A percentile compares a stretch with the other conserved stretches of the same genome.
These are phyloP conservation scores for Scytalidium lignicola DNA, from an alignment of 2,329 filamentous ascomycete genomes.

Conservation along the genomic window DNA sequence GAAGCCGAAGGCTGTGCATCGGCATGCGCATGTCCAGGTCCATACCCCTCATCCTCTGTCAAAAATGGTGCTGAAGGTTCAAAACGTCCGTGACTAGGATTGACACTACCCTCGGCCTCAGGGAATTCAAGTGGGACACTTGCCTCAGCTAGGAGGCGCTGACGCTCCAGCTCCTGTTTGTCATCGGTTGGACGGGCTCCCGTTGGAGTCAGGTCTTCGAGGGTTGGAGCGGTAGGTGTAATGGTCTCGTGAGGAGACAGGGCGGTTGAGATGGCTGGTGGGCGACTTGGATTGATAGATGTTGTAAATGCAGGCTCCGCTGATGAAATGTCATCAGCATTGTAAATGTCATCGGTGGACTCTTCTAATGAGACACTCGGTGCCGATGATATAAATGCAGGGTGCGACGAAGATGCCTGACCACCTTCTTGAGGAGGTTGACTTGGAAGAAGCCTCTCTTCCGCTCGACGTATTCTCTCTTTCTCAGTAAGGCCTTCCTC, in stretches of 20 bases:
- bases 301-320: slow-evolving; percentile 9
- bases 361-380: slow-evolving; percentile 23
- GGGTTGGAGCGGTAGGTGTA: slow-evolving; percentile 16
- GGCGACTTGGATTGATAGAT: slow-evolving; percentile 10
- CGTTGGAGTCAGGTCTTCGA: slow-evolving; percentile 18
- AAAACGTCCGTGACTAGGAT: slow-evolving; percentile 26
- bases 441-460: slow-evolving; percentile 76
- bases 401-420: slow-evolving; percentile 34
- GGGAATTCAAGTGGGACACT: slow-evolving; percentile 50
- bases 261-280: slow-evolving; percentile 4
- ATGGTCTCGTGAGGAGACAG: neutral
- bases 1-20: slow-evolving; percentile 11
- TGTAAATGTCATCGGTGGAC: slow-evolving; percentile 47
- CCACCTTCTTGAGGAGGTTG: slow-evolving; percentile 54
- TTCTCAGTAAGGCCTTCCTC: slow-evolving; percentile 73
- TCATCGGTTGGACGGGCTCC: slow-evolving; percentile 48
- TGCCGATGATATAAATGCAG: slow-evolving; percentile 34
- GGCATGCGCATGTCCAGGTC: slow-evolving; percentile 6
- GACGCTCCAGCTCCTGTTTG: slow-evolving; percentile 62
- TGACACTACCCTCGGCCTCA: slow-evolving; percentile 35
- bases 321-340: slow-evolving; percentile 36
- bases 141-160: slow-evolving; percentile 44
- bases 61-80: slow-evolving; percentile 55
- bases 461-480: slow-evolving; percentile 70
- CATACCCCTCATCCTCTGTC: slow-evolving; percentile 49